Evolutionary conservation across 257 asterid genomes (phyloP), one percentile per base, ranked within the genome.

Genomic region (Nicotiana otophora): DNA sequence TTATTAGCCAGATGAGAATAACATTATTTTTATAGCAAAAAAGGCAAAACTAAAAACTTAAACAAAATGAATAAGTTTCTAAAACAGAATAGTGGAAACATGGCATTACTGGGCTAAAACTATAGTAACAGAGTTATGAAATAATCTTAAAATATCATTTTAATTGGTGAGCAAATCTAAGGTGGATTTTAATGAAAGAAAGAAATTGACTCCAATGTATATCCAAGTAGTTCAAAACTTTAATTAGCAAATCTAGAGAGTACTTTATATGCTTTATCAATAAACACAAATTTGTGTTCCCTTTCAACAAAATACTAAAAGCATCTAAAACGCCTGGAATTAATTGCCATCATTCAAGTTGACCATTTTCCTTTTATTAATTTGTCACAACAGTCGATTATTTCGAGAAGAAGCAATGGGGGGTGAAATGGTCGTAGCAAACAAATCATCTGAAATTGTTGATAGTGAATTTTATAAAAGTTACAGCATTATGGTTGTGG

Each of bases 401-500:
- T 46, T 23, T 30, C 51, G 7, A 19, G 8, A 16, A 48, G 62
- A 23, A 51, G 8, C 28, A 75, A 75, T 75, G 80, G 80, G 1
- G 23, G 63, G 23, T 74, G 80, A 61, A 70, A 70, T 48, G 33
- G 8, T 48, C 4, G 79, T 46, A 42, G 61, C 31, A 72, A 72
- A 48, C 26, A 74, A 17, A 6, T 58, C 26, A 0, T 8, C 4
- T 58, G 28, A 19, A 58, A 58, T 58, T 58, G 5, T 58, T 19
- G 64, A 58, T 19, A 58, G 1, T 20, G 79, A 74, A 48, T 4
- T 26, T 74, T 12, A 2, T 2, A 36, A 46, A 74, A 46, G 83
- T 5, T 77, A 84, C 20, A 92, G 74, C 69, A 82, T 88, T 87
- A 65, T 92, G 85, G 90, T 90, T 55, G 96, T 89, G 3, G 96